Base-by-base conservation (phyloP, 225 moss, liverwort and hornwort genomes). In the Takakia lepidozioides region DNA sequence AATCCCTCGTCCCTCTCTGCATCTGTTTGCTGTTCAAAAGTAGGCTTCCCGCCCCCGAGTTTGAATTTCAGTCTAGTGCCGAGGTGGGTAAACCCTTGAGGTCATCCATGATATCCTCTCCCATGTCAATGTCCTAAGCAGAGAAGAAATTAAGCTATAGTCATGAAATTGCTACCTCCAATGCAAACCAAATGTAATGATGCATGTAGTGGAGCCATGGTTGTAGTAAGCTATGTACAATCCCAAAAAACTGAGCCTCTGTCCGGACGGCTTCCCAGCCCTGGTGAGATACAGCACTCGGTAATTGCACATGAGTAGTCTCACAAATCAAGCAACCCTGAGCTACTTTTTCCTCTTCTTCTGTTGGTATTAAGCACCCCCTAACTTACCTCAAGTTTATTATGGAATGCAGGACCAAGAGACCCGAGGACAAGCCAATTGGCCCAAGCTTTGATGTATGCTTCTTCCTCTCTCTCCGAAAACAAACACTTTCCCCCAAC, bases 401-500 rank as follows among this genome's bases (percentile, higher is more conserved):
- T 44, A n/a, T n/a, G n/a, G 49, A 30, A 15, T 70, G 64, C 70
- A 79, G 79, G 78, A 57, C 57, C 27, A 72, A 78, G 60, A 66
- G 48, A 39, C 48, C 48, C 26, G 36, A 70, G 40, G 57, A 63
- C 21, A 79, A 70, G 60, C 79, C 79, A 14, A 60, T 79, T 27
- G 79, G 79, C 25, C 79, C 79, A 36, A 70, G 59, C 11, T 70
- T 60, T 64, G 70, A 74, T 64, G 79, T 79, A 70, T 62, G 41
- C 36, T 49, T 55, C 40, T 45, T 24, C 29, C 50, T 43, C 55
- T 26, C 42, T 32, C 41, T 27, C 49, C 19, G 7, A 32, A 32
- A 32, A 32, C 32, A 32, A 11, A 32, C 8, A 29, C 3, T 30
- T 15, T 28, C 29, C n/a, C 17, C n/a, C 29, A 10, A 27, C 18